Percentiles rank a stretch among this genome's conserved stretches.
Conservation (phyloP, 176 grass and related monocot genomes). For the Rhynchospora tenuis region DNA sequence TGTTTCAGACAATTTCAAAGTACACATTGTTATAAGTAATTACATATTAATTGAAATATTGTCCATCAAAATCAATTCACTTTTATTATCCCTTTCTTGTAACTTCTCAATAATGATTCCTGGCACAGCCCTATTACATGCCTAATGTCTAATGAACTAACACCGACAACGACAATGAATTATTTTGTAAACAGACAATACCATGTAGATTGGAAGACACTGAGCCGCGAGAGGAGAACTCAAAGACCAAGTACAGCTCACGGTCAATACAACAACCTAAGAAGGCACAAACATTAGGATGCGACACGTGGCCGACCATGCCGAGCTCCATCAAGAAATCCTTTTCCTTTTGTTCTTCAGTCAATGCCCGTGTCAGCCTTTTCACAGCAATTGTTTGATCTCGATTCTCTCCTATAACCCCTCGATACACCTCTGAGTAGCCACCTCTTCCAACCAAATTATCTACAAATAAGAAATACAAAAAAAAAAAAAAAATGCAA, state of each 20-base stretch:
- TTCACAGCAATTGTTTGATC: conserved; percentile 69
- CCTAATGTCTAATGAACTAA: not conserved
- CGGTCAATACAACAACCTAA: conserved; percentile 81
- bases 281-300: conserved; percentile 77
- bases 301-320: conserved; percentile 60
- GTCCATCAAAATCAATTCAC: not conserved
- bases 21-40: not conserved
- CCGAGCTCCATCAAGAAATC: conserved; percentile 90
- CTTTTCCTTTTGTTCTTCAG: conserved; percentile 73
- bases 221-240: conserved; percentile 67
- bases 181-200: not conserved
- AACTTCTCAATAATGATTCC: not conserved
- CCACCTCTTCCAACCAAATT: conserved; percentile 87
- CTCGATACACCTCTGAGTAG: conserved; percentile 87
- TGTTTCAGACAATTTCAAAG: not conserved
- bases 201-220: conserved; percentile 82
- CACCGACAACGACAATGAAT: not conserved
- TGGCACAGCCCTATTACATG: not conserved
- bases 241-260: conserved; percentile 77
- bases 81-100: not conserved
- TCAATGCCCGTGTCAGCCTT: conserved; percentile 42
- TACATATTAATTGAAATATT: not conserved
- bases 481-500: not conserved
- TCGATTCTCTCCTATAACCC: conserved; percentile 36
- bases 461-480: conserved; percentile 10